A percentile compares a stretch with the other conserved stretches of the same genome.
Conservation (phyloP, 768 basidiomycete species). For the Leccinum aurantiacum region DNA sequence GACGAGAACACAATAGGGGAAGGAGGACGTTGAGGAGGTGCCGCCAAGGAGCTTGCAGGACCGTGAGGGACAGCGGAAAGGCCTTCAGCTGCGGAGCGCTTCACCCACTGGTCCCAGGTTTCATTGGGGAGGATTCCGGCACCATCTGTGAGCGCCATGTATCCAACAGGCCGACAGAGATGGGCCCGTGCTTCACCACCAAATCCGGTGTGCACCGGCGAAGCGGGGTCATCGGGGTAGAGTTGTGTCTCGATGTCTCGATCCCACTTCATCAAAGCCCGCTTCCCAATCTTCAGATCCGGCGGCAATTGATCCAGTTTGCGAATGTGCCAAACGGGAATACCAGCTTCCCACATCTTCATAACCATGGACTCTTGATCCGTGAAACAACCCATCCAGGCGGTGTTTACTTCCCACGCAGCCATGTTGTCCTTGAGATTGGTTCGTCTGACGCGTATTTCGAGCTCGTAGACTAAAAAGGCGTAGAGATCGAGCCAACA, state of each 20-base stretch:
- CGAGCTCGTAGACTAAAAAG: background rate
- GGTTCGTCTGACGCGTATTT: background rate
- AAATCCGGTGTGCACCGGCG: background rate
- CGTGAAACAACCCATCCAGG: background rate
- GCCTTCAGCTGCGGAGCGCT: too few relatives aligned
- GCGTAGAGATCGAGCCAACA: background rate
- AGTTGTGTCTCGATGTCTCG: background rate
- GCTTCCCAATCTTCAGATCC: background rate
- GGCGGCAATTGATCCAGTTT: background rate
- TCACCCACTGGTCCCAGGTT: too few relatives aligned
- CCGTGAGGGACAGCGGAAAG: too few relatives aligned
- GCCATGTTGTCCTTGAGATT: background rate
- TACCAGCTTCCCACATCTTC: background rate
- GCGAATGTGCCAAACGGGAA: background rate
- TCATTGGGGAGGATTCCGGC: too few relatives aligned
- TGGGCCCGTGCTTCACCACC: background rate
- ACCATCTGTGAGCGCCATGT: background rate
- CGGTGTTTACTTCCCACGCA: background rate
- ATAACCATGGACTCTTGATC: background rate
- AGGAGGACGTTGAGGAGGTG: too few relatives aligned
- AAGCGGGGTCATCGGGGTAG: background rate
- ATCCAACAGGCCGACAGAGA: background rate
- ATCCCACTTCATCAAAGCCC: background rate
- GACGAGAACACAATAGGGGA: too few relatives aligned
- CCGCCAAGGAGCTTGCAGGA: too few relatives aligned